Evolutionary conservation across 2,329 filamentous ascomycete genomes (phyloP).

Genomic region (Trichoderma atrobrunneum): DNA sequence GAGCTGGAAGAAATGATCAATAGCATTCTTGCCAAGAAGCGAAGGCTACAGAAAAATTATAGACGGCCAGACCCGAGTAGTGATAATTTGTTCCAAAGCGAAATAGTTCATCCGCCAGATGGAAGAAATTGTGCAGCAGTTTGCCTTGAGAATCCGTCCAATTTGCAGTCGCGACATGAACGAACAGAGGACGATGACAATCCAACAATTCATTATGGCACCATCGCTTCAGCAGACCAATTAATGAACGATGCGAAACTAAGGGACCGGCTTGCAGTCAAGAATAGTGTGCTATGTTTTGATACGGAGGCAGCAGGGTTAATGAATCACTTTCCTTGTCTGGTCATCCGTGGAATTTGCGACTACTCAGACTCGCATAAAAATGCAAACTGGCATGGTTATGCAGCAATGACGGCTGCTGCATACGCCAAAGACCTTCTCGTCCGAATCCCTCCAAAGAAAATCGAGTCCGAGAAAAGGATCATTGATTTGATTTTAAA

Average conservation of each 20-base stretch:
- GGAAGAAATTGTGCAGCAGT: neutral
- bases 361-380: conserved; percentile 9
- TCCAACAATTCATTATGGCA: neutral
- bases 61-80: neutral
- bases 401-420: conserved; percentile 35
- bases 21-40: neutral
- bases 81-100: neutral
- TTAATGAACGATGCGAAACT: neutral
- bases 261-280: neutral
- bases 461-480: neutral
- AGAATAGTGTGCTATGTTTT: conserved; percentile 9
- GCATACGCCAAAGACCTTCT: conserved; percentile 27
- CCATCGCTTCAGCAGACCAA: neutral
- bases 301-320: neutral
- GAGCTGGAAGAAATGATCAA: neutral
- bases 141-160: neutral
- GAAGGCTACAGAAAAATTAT: neutral
- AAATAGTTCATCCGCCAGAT: neutral
- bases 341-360: conserved; percentile 37
- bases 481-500: neutral
- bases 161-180: neutral
- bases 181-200: conserved; percentile 8
- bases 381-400: conserved; percentile 32
- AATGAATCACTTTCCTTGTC: conserved; percentile 26
- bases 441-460: neutral